Evolutionary conservation across 345 rosid genomes (phyloP), one percentile per base, ranked within the genome.

Genomic region (Noccaea caerulescens): DNA sequence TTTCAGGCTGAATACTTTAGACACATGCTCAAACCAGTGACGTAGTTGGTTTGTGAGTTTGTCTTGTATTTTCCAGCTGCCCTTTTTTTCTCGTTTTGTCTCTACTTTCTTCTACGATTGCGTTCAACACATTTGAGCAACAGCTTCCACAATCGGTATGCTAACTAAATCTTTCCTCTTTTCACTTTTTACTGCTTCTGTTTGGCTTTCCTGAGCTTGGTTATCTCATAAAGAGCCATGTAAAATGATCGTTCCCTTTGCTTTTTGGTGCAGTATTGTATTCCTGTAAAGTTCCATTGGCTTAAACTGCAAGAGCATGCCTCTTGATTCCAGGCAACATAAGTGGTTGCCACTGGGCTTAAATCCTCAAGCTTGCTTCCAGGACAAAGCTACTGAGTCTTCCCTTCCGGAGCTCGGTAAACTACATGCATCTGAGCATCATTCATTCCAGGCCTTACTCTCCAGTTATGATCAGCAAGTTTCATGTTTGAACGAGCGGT

Each of bases 1-100:
- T 49, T 69, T 53, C 96, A 94, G 99, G 97, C 96, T 68, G 96
- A 94, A 68, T 91, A 94, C 82, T 91, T 94, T 71, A 89, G 98
- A 80, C 95, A 89, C 58, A 79, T 94, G 83, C 93, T 94, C 63
- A 94, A 94, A 80, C 99, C 99, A 65, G 97, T 94, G 36, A 94
- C 98, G 99, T 89, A 91, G 98, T 77, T 55, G 72, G 71, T 77
- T 70, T 60, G n/a, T 7, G 64, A 20, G 67, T 41, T 55, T 42
- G 32, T 33, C 66, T 61, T 63, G 61, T 84, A 63, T 61, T 72
- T 49, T 82, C 81, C 4, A 86, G 82, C 89, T 74, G 85, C 79
- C 80, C 25, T 27, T 42, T 42, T 58, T 30, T 84, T 58, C 42
- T 23, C 64, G n/a, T 38, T 27, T 66, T 16, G 6, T 68, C 47